A percentile compares a stretch with the other conserved stretches of the same genome.
Evolutionary conservation across 495 filamentous ascomycete species (phyloP).

Genomic region (Gamarada debralockiae): DNA sequence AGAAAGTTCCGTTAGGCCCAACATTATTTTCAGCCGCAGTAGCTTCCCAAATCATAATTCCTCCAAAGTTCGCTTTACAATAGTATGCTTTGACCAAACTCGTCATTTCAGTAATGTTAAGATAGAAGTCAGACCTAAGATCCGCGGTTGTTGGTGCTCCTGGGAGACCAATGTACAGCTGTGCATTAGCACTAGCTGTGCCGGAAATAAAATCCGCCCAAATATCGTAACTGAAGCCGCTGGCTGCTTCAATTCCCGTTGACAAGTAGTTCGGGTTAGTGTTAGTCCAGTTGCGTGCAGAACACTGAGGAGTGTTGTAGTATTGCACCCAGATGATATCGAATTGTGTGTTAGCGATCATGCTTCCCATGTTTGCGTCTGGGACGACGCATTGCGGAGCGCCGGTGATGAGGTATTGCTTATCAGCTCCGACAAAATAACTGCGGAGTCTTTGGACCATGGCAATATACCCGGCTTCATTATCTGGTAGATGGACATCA

Average conservation of each 20-base stretch:
- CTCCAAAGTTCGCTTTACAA: constrained; percentile 52
- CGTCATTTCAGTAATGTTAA: constrained; percentile 39
- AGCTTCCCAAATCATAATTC: constrained; percentile 71
- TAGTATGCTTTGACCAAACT: constrained; percentile 47
- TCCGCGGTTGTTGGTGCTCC: constrained; percentile 28
- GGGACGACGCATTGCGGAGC: constrained; percentile 45
- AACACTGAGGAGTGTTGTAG: constrained; percentile 41
- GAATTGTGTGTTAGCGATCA: constrained; percentile 47
- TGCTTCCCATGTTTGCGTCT: constrained; percentile 45
- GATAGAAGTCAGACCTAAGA: constrained; percentile 12
- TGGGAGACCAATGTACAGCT: constrained; percentile 36
- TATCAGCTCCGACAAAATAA: constrained; percentile 35
- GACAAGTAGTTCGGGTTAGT: constrained; percentile 28
- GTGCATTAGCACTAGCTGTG: constrained; percentile 34
- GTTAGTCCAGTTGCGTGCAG: constrained; percentile 41
- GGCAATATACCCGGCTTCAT: constrained; percentile 34
- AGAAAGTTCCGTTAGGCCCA: neutral
- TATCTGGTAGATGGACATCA: constrained; percentile 22
- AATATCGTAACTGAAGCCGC: constrained; percentile 25
- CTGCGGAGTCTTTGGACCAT: constrained; percentile 42
- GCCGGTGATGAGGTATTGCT: constrained; percentile 52
- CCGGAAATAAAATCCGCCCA: constrained; percentile 33
- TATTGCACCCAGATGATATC: constrained; percentile 68
- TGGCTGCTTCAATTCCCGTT: constrained; percentile 16
- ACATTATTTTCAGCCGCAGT: constrained; percentile 30